Evolutionary conservation across 2,329 filamentous ascomycete species (phyloP).

Genomic region (Pseudocercospora macadamiae): DNA sequence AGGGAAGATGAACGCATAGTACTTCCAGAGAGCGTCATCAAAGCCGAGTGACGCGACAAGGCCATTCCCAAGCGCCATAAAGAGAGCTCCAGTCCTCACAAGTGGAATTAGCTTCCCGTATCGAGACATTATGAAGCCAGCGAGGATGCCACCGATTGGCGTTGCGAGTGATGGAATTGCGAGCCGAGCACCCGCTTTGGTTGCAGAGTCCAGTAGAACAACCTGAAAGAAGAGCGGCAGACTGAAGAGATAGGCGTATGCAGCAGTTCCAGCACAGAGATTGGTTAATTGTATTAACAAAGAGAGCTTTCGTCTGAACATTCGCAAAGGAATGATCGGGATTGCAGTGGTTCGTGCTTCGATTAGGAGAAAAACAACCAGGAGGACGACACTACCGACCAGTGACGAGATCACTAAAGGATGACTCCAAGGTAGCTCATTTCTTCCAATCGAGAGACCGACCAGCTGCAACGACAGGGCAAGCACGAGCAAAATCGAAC

Average conservation of each 20-base stretch:
- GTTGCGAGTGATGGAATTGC: conserved; percentile 51
- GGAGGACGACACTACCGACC: conserved; percentile 42
- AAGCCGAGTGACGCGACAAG: conserved; percentile 47
- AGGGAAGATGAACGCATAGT: conserved; percentile 49
- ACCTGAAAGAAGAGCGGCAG: conserved; percentile 63
- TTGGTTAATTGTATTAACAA: conserved; percentile 62
- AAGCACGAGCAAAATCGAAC: conserved; percentile 59
- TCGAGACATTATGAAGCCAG: conserved; percentile 52
- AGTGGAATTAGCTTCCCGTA: conserved; percentile 49
- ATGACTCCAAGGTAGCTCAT: conserved; percentile 50
- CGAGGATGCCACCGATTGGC: conserved; percentile 48
- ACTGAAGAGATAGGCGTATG: conserved; percentile 61
- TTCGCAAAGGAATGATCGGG: conserved; percentile 50
- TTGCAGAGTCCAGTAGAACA: conserved; percentile 62
- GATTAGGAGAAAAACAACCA: conserved; percentile 44
- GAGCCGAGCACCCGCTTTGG: conserved; percentile 49
- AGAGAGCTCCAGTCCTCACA: conserved; percentile 43
- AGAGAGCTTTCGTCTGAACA: conserved; percentile 60
- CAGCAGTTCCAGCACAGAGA: conserved; percentile 62
- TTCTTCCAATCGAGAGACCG: conserved; percentile 50
- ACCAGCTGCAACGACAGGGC: conserved; percentile 60
- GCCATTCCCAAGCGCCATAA: conserved; percentile 51
- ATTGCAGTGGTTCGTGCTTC: conserved; percentile 48
- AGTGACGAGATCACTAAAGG: conserved; percentile 47
- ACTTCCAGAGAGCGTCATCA: conserved; percentile 49